A percentile compares a stretch with the other conserved stretches of the same genome.
phyloP scores from a whole-genome alignment of 495 filamentous ascomycete species.

The Hypomontagnella submonticulosa region DNA sequence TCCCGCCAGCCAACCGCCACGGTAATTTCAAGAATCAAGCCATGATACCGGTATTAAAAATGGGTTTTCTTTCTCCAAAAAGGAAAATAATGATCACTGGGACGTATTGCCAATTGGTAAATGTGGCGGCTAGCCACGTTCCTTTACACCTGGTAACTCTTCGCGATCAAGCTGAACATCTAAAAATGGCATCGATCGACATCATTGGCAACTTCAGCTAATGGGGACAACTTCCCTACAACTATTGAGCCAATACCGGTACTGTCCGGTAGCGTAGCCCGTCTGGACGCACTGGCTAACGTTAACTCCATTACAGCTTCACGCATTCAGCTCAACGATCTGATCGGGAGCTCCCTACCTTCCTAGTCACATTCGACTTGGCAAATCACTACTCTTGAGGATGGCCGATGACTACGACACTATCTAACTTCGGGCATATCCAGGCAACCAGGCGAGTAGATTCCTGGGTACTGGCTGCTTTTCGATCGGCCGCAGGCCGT shows the following conservation, averaged over 20 bases:
- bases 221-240: constrained; percentile 1
- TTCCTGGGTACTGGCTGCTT: constrained; percentile 10
- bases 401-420: not conserved
- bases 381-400: not conserved
- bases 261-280: no score
- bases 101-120: constrained; percentile 19
- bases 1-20: not conserved
- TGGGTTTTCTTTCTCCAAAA: constrained; percentile 4
- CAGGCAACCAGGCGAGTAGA: constrained; percentile 3
- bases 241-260: not conserved
- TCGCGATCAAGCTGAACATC: constrained; percentile 25
- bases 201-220: not conserved
- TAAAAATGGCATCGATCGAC: constrained; percentile 24
- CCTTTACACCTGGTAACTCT: constrained; percentile 1
- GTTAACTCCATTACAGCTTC: constrained; percentile 10
- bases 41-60: not conserved
- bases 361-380: not conserved
- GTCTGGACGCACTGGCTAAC: not conserved
- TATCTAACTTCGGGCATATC: not conserved
- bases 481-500: constrained; percentile 12
- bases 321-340: not conserved
- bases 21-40: not conserved
- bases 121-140: constrained; percentile 1
- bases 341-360: not conserved
- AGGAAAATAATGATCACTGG: constrained; percentile 1